Base-by-base conservation (phyloP, 331 rosid genomes). In the Ulmus americana region DNA sequence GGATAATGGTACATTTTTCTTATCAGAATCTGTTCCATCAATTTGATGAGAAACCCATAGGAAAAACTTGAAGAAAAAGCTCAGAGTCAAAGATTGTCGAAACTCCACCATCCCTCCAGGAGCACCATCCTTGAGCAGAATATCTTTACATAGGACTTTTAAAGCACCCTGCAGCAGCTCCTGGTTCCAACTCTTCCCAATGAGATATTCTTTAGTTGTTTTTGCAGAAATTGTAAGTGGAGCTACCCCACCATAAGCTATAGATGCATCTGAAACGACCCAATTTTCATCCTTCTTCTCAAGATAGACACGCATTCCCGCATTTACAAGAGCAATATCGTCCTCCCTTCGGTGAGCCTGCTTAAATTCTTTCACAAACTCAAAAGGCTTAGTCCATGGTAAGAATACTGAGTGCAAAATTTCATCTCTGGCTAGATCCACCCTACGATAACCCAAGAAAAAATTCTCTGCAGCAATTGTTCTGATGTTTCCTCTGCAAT, bases 41-140 rank as follows among this genome's bases (percentile, higher is more conserved):
- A 89, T 71, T 74, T 83, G 89, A 71, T 89, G 85, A 80, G 98
- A 86, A 64, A 89, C 98, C 98, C 95, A 92, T 11, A 89, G 85
- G 73, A 86, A 89, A 73, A 89, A 85, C 73, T 92, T 92, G 55
- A 92, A 92, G 75, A 89, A 92, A 83, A 89, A 92, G 81, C 97
- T 83, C 39, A 79, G 57, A 22, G 81, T 86, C 80, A 92, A 74
- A 67, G 98, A 86, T 66, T 77, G 86, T 52, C 97, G 84, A 61
- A 89, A 92, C 81, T 89, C 98, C 66, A 92, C 86, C 98, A 92
- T 92, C 64, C 97, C 98, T 62, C 95, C 98, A 3, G 98, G 98
- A 70, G 98, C 96, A 57, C 81, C 63, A 52, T 81, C 95, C 64
- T 81, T 83, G 35, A 92, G 83, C 57, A 64, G 62, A 51, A 89